Evolutionary conservation across 148 eudicot species (phyloP), one percentile per base, ranked within the genome.

Genomic region (Vaccinium darrowii): DNA sequence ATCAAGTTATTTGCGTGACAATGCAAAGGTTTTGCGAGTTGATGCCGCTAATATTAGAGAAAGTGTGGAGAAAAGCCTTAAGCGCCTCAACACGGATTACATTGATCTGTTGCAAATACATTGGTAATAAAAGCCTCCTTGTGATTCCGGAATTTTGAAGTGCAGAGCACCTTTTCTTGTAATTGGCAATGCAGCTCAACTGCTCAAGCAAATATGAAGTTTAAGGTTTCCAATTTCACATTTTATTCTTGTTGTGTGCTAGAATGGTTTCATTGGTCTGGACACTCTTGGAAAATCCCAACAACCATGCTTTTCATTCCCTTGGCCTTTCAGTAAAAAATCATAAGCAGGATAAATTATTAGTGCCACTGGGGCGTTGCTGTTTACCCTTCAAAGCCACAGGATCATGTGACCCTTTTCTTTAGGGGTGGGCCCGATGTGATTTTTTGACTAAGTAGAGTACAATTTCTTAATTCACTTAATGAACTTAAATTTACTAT

Each of bases 21-120:
- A 90, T 87, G 91, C 92, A 83, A 88, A 90, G 13, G 88, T 92
- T 54, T 83, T 90, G 86, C 89, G 98, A 78, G 99, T 96, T 84
- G 99, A 96, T 94, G 99, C 98, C 84, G 95, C 97, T 82, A 96
- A 96, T 86, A 94, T 96, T 33, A 91, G 85, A 90, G 99, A 96
- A 87, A 96, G 99, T 88, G 98, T 96, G 43, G 99, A 96, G 90
- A 96, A 96, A 93, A 96, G 99, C 88, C 95, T 94, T 39, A 92
- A 92, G 90, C 94, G 99, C 67, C 96, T 96, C 78, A 88, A 90
- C 86, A 92, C 94, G 82, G 97, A 94, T 89, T 96, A 93, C 84
- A 93, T 94, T 84, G 99, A 96, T 87, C 90, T 94, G 62, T 82
- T 94, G 79, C 99, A 94, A 89, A 94, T 94, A 88, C 98, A 96